Base-by-base conservation (phyloP, 2,329 filamentous ascomycete genomes). In the Hansfordia pulvinata region DNA sequence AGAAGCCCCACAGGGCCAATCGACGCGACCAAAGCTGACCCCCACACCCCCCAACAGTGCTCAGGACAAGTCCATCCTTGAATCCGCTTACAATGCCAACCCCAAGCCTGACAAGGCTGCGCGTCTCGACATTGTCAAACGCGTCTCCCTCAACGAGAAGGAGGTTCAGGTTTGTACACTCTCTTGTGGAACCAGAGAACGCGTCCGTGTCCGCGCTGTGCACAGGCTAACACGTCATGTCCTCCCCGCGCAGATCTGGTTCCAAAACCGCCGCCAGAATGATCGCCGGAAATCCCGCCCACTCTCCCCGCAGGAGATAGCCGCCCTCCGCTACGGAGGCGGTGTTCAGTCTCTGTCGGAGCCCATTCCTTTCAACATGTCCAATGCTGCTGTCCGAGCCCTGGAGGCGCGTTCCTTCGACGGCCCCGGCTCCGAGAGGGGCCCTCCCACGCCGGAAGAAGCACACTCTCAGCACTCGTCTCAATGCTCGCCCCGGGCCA, bases 211-310 rank as follows among this genome's bases (percentile, higher is more conserved):
- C 28, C 22, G 23, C 19, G 25, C 10, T 19, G 24, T 21, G 34
- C 33, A 27, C 19, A 25, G 16, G 32, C 37, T 43, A 36, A 46
- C 40, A 22, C 35, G n/a, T n/a, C n/a, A n/a, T 28, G 24, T 14
- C 23, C 18, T 20, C 12, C 28, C 22, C n/a, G 12, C 24, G 17
- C 26, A 94, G 88, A 93, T 94, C 42, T 96, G 88, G 88, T 94
- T 94, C 56, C 88, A 94, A 47, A 94, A 94, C 46, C 74, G 85
- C 45, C 71, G 88, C 38, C 88, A 96, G 52, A 93, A 92, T 53
- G 83, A 92, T 50, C 72, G 88, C 41, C 73, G 88, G 39, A 92
- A 88, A 58, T 84, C 83, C 29, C 78, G 82, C 40, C 85, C 86
- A 24, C 64, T 93, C 19, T 71, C 82, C 16, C 70, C 77, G 8